Conservation (phyloP, 805 yeast genomes). For the Metschnikowia orientalis region DNA sequence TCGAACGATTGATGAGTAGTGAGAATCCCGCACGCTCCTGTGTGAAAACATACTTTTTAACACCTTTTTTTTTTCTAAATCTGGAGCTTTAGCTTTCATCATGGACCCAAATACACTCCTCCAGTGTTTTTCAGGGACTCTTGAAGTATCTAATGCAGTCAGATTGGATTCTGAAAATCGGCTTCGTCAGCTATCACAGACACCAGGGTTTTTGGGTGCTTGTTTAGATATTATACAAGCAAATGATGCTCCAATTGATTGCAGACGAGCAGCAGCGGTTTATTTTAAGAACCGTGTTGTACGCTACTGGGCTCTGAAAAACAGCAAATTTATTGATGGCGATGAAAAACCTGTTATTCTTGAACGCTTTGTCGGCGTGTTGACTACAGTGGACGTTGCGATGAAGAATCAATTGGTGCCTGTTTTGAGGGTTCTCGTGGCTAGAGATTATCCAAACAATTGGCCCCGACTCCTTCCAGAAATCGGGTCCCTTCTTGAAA, state of each 20-base stretch:
- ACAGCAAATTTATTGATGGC: slow-evolving; percentile 41
- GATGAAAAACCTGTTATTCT: slow-evolving; percentile 75
- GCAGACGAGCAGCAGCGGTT: slow-evolving; percentile 72
- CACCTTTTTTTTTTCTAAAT: too few relatives aligned
- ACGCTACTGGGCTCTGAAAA: slow-evolving; percentile 51
- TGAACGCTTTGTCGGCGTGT: slow-evolving; percentile 61
- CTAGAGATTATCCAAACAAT: slow-evolving; percentile 30
- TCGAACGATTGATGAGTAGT: too few relatives aligned
- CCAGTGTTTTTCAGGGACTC: slow-evolving; percentile 75
- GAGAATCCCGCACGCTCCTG: too few relatives aligned
- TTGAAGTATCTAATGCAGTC: slow-evolving; percentile 57
- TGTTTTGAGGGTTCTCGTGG: slow-evolving; percentile 37
- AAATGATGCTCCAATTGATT: slow-evolving; percentile 34
- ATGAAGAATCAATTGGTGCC: slow-evolving; percentile 39
- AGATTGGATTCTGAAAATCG: slow-evolving; percentile 69
- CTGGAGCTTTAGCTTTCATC: background rate
- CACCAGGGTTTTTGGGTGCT: slow-evolving; percentile 75
- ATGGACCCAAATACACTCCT: slow-evolving; percentile 72
- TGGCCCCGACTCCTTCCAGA: slow-evolving; percentile 35
- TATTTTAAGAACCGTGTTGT: slow-evolving; percentile 73
- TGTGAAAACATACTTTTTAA: too few relatives aligned
- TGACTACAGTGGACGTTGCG: slow-evolving; percentile 38
- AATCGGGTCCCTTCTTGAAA: slow-evolving; percentile 31
- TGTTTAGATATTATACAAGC: slow-evolving; percentile 71
- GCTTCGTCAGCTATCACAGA: slow-evolving; percentile 51